A percentile compares a stretch with the other conserved stretches of the same genome.
These are phyloP conservation scores for Macadamia integrifolia DNA, from an alignment of 164 flowering plant species.

Conservation along the genomic window DNA sequence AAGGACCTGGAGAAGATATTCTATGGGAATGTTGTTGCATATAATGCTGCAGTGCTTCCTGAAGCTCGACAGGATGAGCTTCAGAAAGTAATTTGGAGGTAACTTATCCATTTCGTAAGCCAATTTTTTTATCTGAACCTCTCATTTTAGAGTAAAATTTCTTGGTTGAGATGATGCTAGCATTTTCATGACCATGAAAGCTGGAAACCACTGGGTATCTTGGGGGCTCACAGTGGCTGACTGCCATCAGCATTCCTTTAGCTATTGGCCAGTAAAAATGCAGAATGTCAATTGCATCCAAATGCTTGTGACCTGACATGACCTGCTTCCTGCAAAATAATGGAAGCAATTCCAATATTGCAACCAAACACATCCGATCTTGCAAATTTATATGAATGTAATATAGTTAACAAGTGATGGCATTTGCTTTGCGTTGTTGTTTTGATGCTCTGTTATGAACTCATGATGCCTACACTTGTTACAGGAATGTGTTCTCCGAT, in stretches of 20 bases:
- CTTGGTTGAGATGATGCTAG: too few species aligned
- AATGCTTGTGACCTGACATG: too few species aligned
- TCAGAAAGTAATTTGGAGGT: constrained; percentile 73
- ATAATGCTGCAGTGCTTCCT: constrained; percentile 80
- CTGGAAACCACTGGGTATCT: too few species aligned
- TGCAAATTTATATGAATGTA: too few species aligned
- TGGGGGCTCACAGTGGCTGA: too few species aligned
- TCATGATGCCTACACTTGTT: constrained; percentile 7
- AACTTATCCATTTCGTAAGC: constrained; percentile 6
- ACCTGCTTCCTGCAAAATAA: too few species aligned
- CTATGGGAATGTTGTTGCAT: constrained; percentile 95
- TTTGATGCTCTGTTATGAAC: neutral
- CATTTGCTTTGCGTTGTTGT: neutral
- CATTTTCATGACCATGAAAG: too few species aligned
- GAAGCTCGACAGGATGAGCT: constrained; percentile 77
- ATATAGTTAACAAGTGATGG: neutral
- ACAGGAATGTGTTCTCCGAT: constrained; percentile 90
- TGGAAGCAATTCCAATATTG: too few species aligned
- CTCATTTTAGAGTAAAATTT: neutral
- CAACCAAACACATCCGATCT: too few species aligned
- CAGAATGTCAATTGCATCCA: too few species aligned
- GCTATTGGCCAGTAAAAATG: too few species aligned
- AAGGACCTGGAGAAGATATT: constrained; percentile 94
- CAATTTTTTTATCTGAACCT: neutral
- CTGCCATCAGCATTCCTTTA: too few species aligned